Conservation (phyloP, 176 grass and related monocot species). For the Dactylis glomerata region DNA sequence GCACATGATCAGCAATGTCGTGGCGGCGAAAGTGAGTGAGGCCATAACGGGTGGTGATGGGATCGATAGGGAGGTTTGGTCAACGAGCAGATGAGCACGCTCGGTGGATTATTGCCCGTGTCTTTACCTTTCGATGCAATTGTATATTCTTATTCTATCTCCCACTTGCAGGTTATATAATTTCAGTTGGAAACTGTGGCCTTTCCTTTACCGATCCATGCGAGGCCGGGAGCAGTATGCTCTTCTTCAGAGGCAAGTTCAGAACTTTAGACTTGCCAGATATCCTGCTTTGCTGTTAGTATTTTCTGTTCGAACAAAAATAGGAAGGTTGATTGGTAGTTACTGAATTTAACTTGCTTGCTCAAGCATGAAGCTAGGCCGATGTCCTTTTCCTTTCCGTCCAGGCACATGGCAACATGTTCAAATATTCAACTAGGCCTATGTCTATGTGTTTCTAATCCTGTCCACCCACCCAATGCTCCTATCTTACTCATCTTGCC, state of each 20-base stretch:
- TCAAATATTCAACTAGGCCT: neutral
- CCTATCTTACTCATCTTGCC: neutral
- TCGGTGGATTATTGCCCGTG: neutral
- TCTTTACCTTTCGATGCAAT: neutral
- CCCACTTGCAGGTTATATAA: neutral
- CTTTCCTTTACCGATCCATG: neutral
- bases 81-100: conserved; percentile 28
- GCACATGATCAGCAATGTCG: conserved; percentile 1
- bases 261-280: neutral
- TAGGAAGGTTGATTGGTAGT: neutral
- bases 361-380: neutral
- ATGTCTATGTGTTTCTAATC: neutral
- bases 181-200: conserved; percentile 2
- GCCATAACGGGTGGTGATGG: neutral
- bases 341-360: neutral
- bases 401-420: neutral
- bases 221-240: neutral
- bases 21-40: neutral
- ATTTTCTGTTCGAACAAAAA: neutral
- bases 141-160: neutral
- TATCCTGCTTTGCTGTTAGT: neutral
- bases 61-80: conserved; percentile 10
- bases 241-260: neutral
- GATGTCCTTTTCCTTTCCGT: neutral
- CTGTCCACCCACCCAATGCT: neutral